A percentile compares a stretch with the other conserved stretches of the same genome.
These are phyloP conservation scores for Plenodomus biglobosus DNA, from an alignment of 2,329 filamentous ascomycete genomes.

Conservation along the genomic window DNA sequence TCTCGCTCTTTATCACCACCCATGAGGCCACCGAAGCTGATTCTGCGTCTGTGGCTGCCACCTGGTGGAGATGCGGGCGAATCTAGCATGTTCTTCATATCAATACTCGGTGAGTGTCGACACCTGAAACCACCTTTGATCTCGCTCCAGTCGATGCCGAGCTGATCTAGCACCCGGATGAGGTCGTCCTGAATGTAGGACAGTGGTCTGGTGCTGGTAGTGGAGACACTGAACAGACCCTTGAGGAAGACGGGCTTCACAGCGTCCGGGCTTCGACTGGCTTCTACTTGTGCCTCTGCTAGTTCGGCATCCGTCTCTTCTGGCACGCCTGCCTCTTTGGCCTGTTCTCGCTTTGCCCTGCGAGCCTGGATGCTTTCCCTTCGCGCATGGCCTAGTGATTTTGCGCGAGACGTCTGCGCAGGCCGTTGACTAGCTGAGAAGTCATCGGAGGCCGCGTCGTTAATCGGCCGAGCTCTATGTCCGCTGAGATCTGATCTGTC, in stretches of 20 bases:
- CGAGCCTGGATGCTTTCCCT: conserved; percentile 91
- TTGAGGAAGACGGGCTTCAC: conserved; percentile 95
- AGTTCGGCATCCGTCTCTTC: conserved; percentile 89
- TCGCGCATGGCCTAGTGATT: conserved; percentile 85
- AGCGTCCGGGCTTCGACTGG: conserved; percentile 68
- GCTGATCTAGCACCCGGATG: conserved; percentile 81
- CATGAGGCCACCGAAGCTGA: conserved; percentile 77
- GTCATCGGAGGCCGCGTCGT: conserved; percentile 55
- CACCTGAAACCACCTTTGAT: conserved; percentile 94
- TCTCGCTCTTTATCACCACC: conserved; percentile 60
- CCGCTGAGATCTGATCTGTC: conserved; percentile 65
- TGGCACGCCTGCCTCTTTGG: conserved; percentile 74
- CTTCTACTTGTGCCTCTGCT: conserved; percentile 54
- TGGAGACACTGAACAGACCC: conserved; percentile 94
- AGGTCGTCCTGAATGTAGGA: conserved; percentile 84
- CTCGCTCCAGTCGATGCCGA: conserved; percentile 88
- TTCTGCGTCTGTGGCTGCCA: conserved; percentile 67
- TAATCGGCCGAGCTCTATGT: conserved; percentile 50
- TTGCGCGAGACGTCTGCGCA: conserved; percentile 60
- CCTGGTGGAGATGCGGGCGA: conserved; percentile 41
- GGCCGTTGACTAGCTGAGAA: conserved; percentile 37
- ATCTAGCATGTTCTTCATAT: conserved; percentile 73
- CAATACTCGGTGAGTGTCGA: conserved; percentile 84
- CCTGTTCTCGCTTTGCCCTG: conserved; percentile 71
- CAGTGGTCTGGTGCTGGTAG: conserved; percentile 89